Conservation (phyloP, 176 grass and related monocot genomes). For the Oryza rufipogon region DNA sequence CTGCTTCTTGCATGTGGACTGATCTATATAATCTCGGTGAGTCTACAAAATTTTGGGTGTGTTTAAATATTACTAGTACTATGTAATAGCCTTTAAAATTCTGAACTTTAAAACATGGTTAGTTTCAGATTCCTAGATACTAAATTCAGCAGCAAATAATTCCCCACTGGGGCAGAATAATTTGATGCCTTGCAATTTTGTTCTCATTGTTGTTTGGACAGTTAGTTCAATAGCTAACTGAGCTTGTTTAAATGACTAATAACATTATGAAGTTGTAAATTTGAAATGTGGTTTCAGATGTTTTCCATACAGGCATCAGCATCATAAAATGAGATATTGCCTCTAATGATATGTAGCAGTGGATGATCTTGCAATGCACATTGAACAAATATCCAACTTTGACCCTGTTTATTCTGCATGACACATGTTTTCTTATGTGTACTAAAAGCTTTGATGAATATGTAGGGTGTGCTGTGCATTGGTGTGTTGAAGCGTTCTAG, state of each 20-base stretch:
- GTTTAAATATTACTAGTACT: not conserved
- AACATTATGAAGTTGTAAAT: not conserved
- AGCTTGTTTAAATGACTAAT: not conserved
- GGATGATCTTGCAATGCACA: not conserved
- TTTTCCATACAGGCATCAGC: not conserved
- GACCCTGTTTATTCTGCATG: conserved; percentile 3
- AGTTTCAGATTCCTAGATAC: not conserved
- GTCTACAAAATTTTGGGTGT: conserved; percentile 5
- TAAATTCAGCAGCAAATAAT: not conserved
- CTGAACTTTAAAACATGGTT: not conserved
- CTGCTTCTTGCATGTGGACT: conserved; percentile 88
- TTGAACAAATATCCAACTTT: conserved; percentile 11
- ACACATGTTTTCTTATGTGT: conserved; percentile 12
- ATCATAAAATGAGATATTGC: not conserved
- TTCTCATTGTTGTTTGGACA: conserved; percentile 21
- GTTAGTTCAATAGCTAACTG: not conserved
- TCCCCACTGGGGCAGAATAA: not conserved
- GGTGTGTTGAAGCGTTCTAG: conserved; percentile 72
- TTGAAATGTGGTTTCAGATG: conserved; percentile 9
- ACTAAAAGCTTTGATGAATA: conserved; percentile 32
- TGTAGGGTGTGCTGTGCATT: conserved; percentile 86
- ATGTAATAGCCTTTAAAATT: conserved; percentile 10
- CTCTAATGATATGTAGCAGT: not conserved
- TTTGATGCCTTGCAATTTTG: not conserved
- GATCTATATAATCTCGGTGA: conserved; percentile 82